phyloP scores from a whole-genome alignment of 2,329 filamentous ascomycete genomes.

The Aspergillus tamarii region DNA sequence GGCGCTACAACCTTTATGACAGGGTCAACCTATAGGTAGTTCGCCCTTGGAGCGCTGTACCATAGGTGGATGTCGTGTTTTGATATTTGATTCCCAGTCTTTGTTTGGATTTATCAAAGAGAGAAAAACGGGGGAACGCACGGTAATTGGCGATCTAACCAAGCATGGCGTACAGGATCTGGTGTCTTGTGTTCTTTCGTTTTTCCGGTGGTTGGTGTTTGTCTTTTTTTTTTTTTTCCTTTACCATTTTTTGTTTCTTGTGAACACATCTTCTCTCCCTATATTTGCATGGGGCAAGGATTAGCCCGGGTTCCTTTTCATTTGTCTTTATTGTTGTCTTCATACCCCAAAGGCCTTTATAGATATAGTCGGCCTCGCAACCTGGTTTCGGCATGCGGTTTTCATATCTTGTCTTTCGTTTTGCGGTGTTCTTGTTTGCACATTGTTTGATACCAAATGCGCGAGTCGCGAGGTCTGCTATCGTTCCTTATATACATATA shows the following conservation, averaged over 20 bases:
- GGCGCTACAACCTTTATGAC: slow-evolving; percentile 81
- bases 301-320: slow-evolving; percentile 25
- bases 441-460: slow-evolving; percentile 35
- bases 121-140: slow-evolving; percentile 25
- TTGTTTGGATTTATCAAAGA: slow-evolving; percentile 21
- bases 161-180: slow-evolving; percentile 37
- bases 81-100: slow-evolving; percentile 16
- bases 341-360: slow-evolving; percentile 46
- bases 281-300: slow-evolving; percentile 27
- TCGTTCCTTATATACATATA: slow-evolving; percentile 29
- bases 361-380: slow-evolving; percentile 41
- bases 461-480: slow-evolving; percentile 35
- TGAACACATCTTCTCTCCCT: slow-evolving; percentile 14
- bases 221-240: slow-evolving; percentile 17
- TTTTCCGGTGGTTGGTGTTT: slow-evolving; percentile 27
- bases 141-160: slow-evolving; percentile 29
- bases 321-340: slow-evolving; percentile 30
- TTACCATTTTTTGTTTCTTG: slow-evolving; percentile 2
- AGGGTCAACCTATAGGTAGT: slow-evolving; percentile 50
- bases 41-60: not conserved
- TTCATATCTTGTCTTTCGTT: slow-evolving; percentile 27
- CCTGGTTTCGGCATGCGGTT: slow-evolving; percentile 29
- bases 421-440: slow-evolving; percentile 24
- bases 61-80: slow-evolving; percentile 6
- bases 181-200: slow-evolving; percentile 26